Conservation (phyloP, 768 basidiomycete species). For the Lactarius evosmus region DNA sequence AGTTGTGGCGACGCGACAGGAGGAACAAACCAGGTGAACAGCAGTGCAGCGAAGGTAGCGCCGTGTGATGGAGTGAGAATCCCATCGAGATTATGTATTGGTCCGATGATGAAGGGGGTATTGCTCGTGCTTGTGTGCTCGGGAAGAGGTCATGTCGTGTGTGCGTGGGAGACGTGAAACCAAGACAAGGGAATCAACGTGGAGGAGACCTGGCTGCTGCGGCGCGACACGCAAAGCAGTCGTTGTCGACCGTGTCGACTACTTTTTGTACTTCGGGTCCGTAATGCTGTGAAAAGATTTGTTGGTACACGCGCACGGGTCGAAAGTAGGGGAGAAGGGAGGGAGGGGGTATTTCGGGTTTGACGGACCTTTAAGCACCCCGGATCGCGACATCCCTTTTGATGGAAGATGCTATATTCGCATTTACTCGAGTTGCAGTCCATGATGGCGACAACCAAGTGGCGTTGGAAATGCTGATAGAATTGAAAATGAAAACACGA, state of each 20-base stretch:
- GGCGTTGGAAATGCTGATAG: constrained; percentile 73
- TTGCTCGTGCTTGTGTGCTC: constrained; percentile 8
- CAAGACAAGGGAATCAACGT: constrained; percentile 5
- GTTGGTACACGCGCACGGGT: not conserved
- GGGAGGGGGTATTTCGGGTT: not conserved
- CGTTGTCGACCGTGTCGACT: constrained; percentile 67
- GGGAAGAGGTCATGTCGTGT: not conserved
- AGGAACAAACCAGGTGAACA: constrained; percentile 8
- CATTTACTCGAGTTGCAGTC: constrained; percentile 68
- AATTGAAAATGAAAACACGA: not conserved
- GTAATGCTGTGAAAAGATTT: constrained; percentile 48
- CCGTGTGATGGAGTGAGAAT: constrained; percentile 9
- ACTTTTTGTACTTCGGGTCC: constrained; percentile 66
- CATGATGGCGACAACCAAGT: constrained; percentile 66
- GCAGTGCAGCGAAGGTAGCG: constrained; percentile 6
- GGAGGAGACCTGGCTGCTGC: constrained; percentile 41
- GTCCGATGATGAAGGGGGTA: constrained; percentile 21
- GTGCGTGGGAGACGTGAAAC: not conserved
- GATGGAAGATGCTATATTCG: constrained; percentile 61
- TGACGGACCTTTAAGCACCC: constrained; percentile 55
- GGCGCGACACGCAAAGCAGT: constrained; percentile 65
- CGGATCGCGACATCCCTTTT: constrained; percentile 50
- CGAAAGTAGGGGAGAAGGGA: not conserved
- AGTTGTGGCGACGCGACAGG: constrained; percentile 22
- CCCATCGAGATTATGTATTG: constrained; percentile 8